Conservation (phyloP, 2,329 filamentous ascomycete genomes). For the Incumbomyces lentus region DNA sequence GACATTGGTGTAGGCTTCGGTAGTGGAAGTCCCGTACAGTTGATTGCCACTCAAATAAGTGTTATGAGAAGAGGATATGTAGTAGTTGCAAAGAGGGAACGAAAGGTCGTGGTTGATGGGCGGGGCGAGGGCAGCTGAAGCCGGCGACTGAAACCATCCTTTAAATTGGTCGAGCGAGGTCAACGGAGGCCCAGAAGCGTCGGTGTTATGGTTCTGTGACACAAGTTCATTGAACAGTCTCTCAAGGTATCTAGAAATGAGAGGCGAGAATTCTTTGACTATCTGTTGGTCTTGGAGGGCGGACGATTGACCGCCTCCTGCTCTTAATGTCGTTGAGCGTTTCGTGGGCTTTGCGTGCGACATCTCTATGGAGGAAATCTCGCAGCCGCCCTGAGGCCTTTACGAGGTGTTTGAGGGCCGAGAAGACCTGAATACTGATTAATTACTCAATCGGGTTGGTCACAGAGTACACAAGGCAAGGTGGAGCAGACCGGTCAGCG, state of each 20-base stretch:
- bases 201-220: constrained; percentile 12
- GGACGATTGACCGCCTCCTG: constrained; percentile 18
- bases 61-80: constrained; percentile 90
- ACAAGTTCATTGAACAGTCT: constrained; percentile 26
- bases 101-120: constrained; percentile 46
- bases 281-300: constrained; percentile 4
- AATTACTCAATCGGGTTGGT: too few relatives aligned
- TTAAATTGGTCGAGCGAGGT: constrained; percentile 33
- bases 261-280: constrained; percentile 23
- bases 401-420: too few relatives aligned
- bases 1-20: constrained; percentile 67
- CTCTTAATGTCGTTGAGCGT: constrained; percentile 11
- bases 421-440: too few relatives aligned
- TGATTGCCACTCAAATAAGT: constrained; percentile 87
- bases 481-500: too few relatives aligned
- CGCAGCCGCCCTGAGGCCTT: not conserved
- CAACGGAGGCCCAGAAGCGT: constrained; percentile 7
- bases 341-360: not conserved
- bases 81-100: constrained; percentile 75
- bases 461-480: too few relatives aligned
- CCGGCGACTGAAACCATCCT: constrained; percentile 33
- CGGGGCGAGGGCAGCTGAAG: constrained; percentile 37
- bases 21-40: constrained; percentile 64
- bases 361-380: not conserved
- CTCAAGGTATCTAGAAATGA: constrained; percentile 26